phyloP scores from a whole-genome alignment of 352 stramenopile genomes.

The Pythium guiyangense region DNA sequence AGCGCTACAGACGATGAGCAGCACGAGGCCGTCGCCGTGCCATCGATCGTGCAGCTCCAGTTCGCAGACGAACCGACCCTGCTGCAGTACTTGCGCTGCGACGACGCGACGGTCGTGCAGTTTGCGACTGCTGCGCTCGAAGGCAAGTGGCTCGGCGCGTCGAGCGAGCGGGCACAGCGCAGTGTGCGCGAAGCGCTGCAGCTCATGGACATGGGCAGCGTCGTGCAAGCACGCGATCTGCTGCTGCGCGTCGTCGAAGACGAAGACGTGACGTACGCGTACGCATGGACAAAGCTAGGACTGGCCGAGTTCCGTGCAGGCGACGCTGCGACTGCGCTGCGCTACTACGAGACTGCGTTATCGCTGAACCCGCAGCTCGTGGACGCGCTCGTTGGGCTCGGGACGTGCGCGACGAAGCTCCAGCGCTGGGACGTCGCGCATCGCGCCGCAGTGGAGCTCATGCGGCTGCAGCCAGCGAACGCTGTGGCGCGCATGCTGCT shows the following conservation, averaged over 20 bases:
- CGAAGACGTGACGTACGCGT: conserved; percentile 48
- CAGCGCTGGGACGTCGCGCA: conserved; percentile 61
- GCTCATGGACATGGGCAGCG: conserved; percentile 35
- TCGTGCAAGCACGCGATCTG: conserved; percentile 34
- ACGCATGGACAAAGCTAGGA: conserved; percentile 73
- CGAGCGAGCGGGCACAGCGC: conserved; percentile 33
- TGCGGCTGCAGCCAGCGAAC: conserved; percentile 62
- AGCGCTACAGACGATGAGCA: not conserved
- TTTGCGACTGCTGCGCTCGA: conserved; percentile 68
- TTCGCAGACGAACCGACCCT: conserved; percentile 61
- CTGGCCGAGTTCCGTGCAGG: conserved; percentile 61
- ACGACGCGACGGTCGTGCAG: conserved; percentile 67
- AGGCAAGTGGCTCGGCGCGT: conserved; percentile 66
- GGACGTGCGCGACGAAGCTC: conserved; percentile 66
- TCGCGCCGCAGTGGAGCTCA: conserved; percentile 41
- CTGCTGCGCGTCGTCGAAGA: conserved; percentile 40
- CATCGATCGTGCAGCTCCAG: conserved; percentile 75
- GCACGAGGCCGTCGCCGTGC: conserved; percentile 16
- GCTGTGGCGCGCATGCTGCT: conserved; percentile 55
- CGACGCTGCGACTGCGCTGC: conserved; percentile 40
- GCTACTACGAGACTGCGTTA: conserved; percentile 56
- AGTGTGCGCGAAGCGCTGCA: conserved; percentile 39
- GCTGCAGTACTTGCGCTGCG: conserved; percentile 54
- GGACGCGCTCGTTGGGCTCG: conserved; percentile 64
- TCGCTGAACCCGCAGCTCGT: conserved; percentile 64